phyloP scores from a whole-genome alignment of 768 basidiomycete genomes.

The Cyclocybe cylindracea region DNA sequence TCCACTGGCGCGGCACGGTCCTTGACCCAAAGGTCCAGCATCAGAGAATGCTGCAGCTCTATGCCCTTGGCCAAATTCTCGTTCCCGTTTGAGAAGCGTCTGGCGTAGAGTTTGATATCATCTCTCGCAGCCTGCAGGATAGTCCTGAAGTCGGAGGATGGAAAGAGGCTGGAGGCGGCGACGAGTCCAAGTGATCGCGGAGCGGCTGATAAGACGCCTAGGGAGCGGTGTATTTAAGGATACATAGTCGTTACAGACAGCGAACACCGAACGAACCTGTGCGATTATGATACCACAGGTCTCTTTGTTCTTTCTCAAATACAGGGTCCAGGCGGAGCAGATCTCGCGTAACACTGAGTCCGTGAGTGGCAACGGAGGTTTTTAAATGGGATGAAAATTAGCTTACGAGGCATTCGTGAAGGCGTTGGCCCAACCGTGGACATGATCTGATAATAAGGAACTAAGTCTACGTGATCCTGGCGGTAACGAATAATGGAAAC shows the following conservation, averaged over 20 bases:
- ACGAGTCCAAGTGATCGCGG: constrained; percentile 30
- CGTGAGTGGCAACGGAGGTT: neutral
- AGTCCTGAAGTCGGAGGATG: constrained; percentile 9
- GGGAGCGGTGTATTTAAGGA: neutral
- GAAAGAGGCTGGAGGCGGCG: constrained; percentile 27
- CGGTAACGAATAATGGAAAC: neutral
- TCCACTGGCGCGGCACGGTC: constrained; percentile 27
- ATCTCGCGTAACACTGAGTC: constrained; percentile 27
- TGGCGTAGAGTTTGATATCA: constrained; percentile 23
- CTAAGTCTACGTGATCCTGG: neutral
- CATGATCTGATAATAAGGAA: constrained; percentile 23
- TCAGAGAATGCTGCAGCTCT: constrained; percentile 26
- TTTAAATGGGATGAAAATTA: neutral
- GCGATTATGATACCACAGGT: constrained; percentile 28
- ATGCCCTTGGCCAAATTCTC: constrained; percentile 28
- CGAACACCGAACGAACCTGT: constrained; percentile 18
- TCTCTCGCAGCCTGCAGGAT: constrained; percentile 20
- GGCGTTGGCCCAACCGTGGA: constrained; percentile 33
- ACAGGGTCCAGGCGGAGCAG: constrained; percentile 20
- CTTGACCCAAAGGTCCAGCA: constrained; percentile 21
- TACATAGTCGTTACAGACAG: neutral
- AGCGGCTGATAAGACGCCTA: constrained; percentile 28
- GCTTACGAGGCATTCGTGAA: constrained; percentile 31
- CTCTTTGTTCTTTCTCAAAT: constrained; percentile 22
- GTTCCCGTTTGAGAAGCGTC: constrained; percentile 32